Evolutionary conservation across 1,284 basidiomycete genomes (phyloP).

Genomic region (Leccinum subrobustum): DNA sequence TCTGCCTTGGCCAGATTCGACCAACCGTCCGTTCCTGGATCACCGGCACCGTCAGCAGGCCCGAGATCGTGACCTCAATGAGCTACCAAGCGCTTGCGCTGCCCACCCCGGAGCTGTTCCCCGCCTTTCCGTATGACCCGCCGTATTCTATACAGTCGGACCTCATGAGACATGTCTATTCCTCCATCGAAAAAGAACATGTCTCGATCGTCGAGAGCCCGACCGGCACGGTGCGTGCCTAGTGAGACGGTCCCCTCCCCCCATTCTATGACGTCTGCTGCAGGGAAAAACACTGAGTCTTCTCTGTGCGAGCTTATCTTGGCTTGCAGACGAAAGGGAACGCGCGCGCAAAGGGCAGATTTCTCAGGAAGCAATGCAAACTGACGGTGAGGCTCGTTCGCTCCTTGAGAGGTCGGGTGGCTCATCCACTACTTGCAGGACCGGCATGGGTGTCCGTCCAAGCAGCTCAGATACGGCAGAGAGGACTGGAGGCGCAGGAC

Average conservation of each 20-base stretch:
- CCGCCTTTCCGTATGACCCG: slow-evolving; percentile 75
- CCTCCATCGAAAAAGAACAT: slow-evolving; percentile 71
- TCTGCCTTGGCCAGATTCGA: slow-evolving; percentile 4
- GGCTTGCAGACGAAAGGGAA: slow-evolving; percentile 71
- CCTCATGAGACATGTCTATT: slow-evolving; percentile 87
- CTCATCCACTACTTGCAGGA: slow-evolving; percentile 40
- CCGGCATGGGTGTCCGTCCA: slow-evolving; percentile 84
- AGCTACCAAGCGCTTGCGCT: slow-evolving; percentile 34
- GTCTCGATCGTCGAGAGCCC: slow-evolving; percentile 83
- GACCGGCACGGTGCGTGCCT: background rate
- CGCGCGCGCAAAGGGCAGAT: slow-evolving; percentile 66
- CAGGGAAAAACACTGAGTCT: slow-evolving; percentile 88
- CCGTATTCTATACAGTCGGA: slow-evolving; percentile 90
- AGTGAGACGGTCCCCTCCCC: background rate
- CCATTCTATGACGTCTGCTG: slow-evolving; percentile 3
- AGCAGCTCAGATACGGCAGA: slow-evolving; percentile 60
- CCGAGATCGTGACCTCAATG: slow-evolving; percentile 2
- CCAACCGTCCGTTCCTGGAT: slow-evolving; percentile 10
- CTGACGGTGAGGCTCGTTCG: slow-evolving; percentile 32
- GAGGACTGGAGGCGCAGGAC: slow-evolving; percentile 67
- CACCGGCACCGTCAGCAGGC: background rate
- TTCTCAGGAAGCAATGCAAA: slow-evolving; percentile 35
- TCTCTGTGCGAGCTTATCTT: slow-evolving; percentile 76
- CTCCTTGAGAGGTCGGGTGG: background rate
- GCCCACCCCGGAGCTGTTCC: slow-evolving; percentile 63